These are phyloP conservation scores for Chaetomium cochliodes DNA, from an alignment of 495 filamentous ascomycete genomes.

Conservation along the genomic window DNA sequence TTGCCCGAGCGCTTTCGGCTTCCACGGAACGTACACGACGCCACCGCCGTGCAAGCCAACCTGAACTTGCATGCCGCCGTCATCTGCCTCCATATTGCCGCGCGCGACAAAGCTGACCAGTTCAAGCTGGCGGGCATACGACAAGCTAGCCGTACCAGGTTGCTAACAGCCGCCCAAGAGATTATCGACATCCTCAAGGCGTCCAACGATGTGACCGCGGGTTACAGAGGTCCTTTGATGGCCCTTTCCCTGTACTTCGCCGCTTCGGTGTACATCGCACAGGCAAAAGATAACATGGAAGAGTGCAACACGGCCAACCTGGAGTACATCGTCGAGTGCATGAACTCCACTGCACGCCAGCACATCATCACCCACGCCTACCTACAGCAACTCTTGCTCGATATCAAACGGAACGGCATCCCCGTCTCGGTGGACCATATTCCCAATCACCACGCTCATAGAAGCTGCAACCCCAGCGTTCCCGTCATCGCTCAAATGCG, in stretches of 20 bases:
- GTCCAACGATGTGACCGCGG: slow-evolving; percentile 32
- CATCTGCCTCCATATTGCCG: slow-evolving; percentile 47
- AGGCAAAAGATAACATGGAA: slow-evolving; percentile 31
- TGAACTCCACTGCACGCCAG: slow-evolving; percentile 39
- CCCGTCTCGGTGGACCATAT: slow-evolving; percentile 12
- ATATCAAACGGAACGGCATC: slow-evolving; percentile 42
- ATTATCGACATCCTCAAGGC: slow-evolving; percentile 46
- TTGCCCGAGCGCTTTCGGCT: slow-evolving; percentile 44
- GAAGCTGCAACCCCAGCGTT: slow-evolving; percentile 33
- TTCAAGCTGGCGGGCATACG: slow-evolving; percentile 37
- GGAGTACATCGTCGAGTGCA: slow-evolving; percentile 41
- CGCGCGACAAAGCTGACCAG: slow-evolving; percentile 43
- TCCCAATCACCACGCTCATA: neutral
- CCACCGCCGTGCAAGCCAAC: slow-evolving; percentile 44
- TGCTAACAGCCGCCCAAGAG: slow-evolving; percentile 42
- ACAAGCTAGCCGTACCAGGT: slow-evolving; percentile 35
- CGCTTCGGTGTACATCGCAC: slow-evolving; percentile 41
- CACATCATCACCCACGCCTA: slow-evolving; percentile 43
- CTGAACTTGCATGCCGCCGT: slow-evolving; percentile 46
- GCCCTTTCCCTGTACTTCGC: slow-evolving; percentile 47
- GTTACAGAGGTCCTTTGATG: slow-evolving; percentile 40
- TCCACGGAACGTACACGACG: slow-evolving; percentile 39
- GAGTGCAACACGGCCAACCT: slow-evolving; percentile 32
- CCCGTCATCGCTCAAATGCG: slow-evolving; percentile 41
- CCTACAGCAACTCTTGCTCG: slow-evolving; percentile 42